phyloP scores from a whole-genome alignment of 2,329 filamentous ascomycete genomes.

The Parastagonospora nodorum region DNA sequence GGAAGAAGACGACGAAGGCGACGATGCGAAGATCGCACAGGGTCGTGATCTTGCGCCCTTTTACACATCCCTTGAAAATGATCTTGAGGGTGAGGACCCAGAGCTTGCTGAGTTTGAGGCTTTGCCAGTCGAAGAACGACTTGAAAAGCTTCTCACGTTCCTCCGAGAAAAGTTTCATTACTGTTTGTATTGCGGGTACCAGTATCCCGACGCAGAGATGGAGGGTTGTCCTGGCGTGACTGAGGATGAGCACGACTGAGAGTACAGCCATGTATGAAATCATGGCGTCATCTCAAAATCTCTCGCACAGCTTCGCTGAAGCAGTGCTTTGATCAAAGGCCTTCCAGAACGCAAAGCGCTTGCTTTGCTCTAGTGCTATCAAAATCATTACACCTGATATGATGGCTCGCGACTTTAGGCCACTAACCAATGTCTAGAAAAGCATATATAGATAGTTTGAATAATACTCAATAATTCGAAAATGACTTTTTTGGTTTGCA shows the following conservation, averaged over 20 bases:
- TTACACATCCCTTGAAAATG: constrained; percentile 64
- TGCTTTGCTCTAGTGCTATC: too few relatives aligned
- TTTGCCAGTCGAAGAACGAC: constrained; percentile 67
- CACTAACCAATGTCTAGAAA: too few relatives aligned
- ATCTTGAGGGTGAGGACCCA: constrained; percentile 76
- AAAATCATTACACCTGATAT: too few relatives aligned
- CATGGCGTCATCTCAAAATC: too few relatives aligned
- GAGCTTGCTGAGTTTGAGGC: constrained; percentile 82
- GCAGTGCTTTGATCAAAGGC: too few relatives aligned
- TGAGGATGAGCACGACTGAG: constrained; percentile 79
- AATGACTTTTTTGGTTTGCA: too few relatives aligned
- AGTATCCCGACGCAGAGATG: constrained; percentile 74
- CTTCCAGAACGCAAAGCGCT: too few relatives aligned
- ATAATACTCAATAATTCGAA: too few relatives aligned
- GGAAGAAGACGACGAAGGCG: constrained; percentile 70
- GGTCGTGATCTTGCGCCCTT: constrained; percentile 59
- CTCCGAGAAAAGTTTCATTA: constrained; percentile 76
- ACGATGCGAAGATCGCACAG: constrained; percentile 72
- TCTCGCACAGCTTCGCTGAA: too few relatives aligned
- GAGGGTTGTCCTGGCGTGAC: constrained; percentile 86
- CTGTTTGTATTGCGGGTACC: constrained; percentile 95
- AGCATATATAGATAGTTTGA: too few relatives aligned
- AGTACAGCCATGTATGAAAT: background rate
- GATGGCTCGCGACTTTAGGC: too few relatives aligned
- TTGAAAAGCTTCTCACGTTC: constrained; percentile 69